phyloP scores from a whole-genome alignment of 1,284 basidiomycete genomes.

The Cutaneotrichosporon daszewskae region DNA sequence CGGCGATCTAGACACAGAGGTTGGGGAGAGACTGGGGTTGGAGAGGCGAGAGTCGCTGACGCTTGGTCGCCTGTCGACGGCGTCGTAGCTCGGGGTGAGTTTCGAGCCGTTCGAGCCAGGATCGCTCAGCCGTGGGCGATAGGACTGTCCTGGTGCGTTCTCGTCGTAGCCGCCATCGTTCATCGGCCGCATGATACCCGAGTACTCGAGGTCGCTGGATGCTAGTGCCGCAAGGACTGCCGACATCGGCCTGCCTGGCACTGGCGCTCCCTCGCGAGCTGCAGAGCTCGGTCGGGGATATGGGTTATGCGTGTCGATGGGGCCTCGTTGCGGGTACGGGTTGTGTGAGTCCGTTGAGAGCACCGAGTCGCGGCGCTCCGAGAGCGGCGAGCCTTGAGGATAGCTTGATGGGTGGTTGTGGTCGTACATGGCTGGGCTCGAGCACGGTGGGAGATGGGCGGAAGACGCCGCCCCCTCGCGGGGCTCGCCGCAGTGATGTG shows the following conservation, averaged over 20 bases:
- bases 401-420: not conserved
- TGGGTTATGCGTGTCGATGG: not conserved
- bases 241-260: conserved; percentile 3
- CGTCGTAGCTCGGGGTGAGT: too few species aligned
- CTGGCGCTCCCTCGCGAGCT: not conserved
- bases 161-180: not conserved
- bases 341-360: too few species aligned
- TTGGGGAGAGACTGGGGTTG: not conserved
- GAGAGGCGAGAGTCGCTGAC: too few species aligned
- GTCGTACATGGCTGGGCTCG: too few species aligned
- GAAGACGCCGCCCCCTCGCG: too few species aligned
- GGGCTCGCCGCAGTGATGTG: too few species aligned
- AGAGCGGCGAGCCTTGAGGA: not conserved
- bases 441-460: too few species aligned
- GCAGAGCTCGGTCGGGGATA: not conserved
- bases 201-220: conserved; percentile 11
- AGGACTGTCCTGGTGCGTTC: too few species aligned
- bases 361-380: too few species aligned
- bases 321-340: not conserved
- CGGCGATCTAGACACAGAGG: not conserved
- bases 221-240: conserved; percentile 13
- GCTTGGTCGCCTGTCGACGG: too few species aligned
- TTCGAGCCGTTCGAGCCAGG: too few species aligned
- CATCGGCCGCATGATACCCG: conserved; percentile 13
- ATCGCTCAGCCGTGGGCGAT: too few species aligned